Base-by-base conservation (phyloP, 1,284 basidiomycete species). In the Omphalotus olearius region DNA sequence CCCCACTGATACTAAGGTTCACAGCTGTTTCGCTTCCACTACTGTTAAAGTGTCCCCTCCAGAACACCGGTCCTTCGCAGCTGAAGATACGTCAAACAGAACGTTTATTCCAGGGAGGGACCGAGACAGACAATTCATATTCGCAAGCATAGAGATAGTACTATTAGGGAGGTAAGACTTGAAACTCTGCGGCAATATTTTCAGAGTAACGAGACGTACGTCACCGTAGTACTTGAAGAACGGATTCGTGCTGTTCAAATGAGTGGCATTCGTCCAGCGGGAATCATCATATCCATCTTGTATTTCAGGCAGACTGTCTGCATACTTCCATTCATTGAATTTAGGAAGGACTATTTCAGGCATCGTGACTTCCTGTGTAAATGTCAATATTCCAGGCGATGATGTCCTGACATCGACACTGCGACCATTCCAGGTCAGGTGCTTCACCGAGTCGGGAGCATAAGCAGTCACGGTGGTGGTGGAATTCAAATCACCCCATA, bases 11-110 rank as follows among this genome's bases (percentile, higher is more conserved):
- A 4, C 74, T 74, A 9, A 85, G 61, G 43, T 78, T 77, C 10
- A 76, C 72, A 3, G 69, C 75, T 18, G 66, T 71, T 51, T 72
- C 71, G 3, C 61, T 57, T 13, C 72, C 71, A 0, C 70, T 73
- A 2, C 69, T 71, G 18, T 62, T 67, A 60, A 85, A 85, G 57
- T 80, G 76, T 2, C 83, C 82, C 17, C 82, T 73, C 80, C 80
- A 85, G 17, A 85, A 66, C 17, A 83, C 75, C n/a, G 68, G 68
- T 43, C 80, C 80, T 60, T 83, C 80, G 52, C 81, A 80, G 59
- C 80, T 80, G 45, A 36, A 14, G 17, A 5, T n/a, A 23, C 25
- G 17, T 23, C 7, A 25, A 25, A 30, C 28, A 28, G 6, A n/a
- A 50, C 20, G 38, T 16, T 17, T 10, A 88, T 16, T 25, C 26